Conservation (phyloP, 352 stramenopile genomes). For the Phytophthora megakarya region DNA sequence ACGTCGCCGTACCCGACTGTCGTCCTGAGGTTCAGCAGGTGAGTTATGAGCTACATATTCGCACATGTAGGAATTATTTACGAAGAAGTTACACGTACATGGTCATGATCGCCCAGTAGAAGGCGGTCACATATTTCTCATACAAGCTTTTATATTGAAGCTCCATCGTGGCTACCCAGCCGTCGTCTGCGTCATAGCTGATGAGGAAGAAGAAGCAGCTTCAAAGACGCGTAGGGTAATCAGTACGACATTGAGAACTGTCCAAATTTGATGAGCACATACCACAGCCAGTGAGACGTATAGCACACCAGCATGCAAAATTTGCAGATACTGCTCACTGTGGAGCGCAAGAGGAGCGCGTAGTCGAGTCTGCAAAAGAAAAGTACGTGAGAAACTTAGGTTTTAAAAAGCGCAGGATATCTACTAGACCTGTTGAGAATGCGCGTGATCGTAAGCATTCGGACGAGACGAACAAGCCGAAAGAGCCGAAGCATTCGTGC, state of each 20-base stretch:
- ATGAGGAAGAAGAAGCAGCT: conserved; percentile 73
- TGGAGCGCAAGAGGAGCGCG: conserved; percentile 71
- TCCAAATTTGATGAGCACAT: background rate
- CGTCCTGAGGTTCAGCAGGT: conserved; percentile 36
- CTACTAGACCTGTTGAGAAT: conserved; percentile 59
- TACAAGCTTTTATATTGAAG: conserved; percentile 49
- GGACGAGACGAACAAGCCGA: conserved; percentile 61
- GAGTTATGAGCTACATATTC: too few relatives aligned
- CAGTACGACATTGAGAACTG: background rate
- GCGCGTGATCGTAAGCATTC: conserved; percentile 74
- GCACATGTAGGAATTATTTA: background rate
- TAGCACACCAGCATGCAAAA: conserved; percentile 82
- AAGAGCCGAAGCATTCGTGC: conserved; percentile 67
- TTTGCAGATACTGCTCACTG: conserved; percentile 78
- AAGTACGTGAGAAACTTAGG: background rate
- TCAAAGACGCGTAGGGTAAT: background rate
- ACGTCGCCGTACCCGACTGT: conserved; percentile 81
- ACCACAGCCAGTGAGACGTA: conserved; percentile 83
- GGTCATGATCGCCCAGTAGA: conserved; percentile 83
- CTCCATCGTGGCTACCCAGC: conserved; percentile 48
- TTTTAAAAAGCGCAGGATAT: background rate
- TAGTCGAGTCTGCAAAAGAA: conserved; percentile 55
- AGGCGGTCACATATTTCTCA: conserved; percentile 63
- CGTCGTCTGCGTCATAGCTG: conserved; percentile 48
- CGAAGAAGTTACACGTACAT: conserved; percentile 42